phyloP scores from a whole-genome alignment of 108 stramenopile species.

The Schizochytrium sp. region DNA sequence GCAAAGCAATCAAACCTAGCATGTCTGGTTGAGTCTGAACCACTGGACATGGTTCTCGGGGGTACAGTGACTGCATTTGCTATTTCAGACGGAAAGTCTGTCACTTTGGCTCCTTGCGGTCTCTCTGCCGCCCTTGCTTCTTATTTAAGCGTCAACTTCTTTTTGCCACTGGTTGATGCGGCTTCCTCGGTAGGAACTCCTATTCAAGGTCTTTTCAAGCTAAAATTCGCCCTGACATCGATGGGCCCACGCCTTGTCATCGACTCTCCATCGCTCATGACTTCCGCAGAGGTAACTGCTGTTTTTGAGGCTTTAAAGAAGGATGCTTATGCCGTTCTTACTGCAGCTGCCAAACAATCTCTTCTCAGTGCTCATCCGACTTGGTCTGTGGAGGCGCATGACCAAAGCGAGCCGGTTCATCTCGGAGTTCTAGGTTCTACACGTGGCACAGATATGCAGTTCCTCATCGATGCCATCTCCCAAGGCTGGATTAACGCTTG shows the following conservation, averaged over 20 bases:
- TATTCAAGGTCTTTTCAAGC: not conserved
- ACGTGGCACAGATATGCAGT: conserved; percentile 90
- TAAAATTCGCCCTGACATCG: not conserved
- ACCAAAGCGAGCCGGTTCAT: conserved; percentile 76
- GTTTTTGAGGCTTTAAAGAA: not conserved
- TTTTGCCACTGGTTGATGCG: not conserved
- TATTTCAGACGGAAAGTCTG: not conserved
- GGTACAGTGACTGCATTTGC: not conserved
- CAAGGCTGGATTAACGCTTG: conserved; percentile 85
- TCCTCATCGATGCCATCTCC: conserved; percentile 91
- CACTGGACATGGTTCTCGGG: not conserved
- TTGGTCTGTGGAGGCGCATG: not conserved
- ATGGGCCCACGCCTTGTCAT: not conserved
- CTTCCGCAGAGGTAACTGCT: not conserved
- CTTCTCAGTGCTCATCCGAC: not conserved
- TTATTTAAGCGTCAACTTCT: not conserved
- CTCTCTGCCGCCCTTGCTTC: not conserved
- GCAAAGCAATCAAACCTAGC: not conserved
- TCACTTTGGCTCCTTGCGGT: not conserved
- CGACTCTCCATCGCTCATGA: not conserved
- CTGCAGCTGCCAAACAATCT: not conserved
- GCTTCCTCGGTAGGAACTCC: not conserved
- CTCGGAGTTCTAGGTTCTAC: conserved; percentile 95
- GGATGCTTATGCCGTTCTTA: not conserved
- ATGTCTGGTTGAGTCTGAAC: not conserved